Evolutionary conservation across 306 rosid genomes (phyloP).

Genomic region (Aeschynomene evenia): DNA sequence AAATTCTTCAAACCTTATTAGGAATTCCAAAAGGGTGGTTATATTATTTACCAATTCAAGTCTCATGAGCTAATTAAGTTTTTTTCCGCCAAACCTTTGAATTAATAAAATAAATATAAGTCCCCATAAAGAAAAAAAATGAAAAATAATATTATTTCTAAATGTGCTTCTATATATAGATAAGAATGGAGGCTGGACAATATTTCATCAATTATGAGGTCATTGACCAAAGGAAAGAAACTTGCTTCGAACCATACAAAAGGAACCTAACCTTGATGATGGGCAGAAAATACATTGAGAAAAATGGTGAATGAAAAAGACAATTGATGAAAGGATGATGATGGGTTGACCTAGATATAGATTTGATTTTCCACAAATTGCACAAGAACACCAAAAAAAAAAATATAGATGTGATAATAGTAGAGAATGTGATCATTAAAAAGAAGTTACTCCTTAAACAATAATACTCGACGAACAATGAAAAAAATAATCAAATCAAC

Average conservation of each 20-base stretch:
- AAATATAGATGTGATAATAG: conserved; percentile 20
- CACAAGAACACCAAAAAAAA: background rate
- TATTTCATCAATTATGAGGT: background rate
- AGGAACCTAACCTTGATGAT: conserved; percentile 3
- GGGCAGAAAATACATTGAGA: background rate
- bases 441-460: conserved; percentile 34
- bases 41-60: too few species aligned
- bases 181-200: background rate
- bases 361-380: conserved; percentile 12
- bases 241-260: background rate
- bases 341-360: conserved; percentile 50
- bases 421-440: conserved; percentile 36
- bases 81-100: too few species aligned
- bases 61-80: too few species aligned
- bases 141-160: background rate
- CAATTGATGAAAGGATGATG: conserved; percentile 36
- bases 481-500: too few species aligned
- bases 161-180: too few species aligned
- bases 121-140: too few species aligned
- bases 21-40: too few species aligned
- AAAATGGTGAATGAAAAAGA: conserved; percentile 33
- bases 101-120: too few species aligned
- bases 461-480: too few species aligned
- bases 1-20: too few species aligned
- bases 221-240: conserved; percentile 24